phyloP scores from a whole-genome alignment of 805 yeast genomes.

The Pichia cephalocereana region DNA sequence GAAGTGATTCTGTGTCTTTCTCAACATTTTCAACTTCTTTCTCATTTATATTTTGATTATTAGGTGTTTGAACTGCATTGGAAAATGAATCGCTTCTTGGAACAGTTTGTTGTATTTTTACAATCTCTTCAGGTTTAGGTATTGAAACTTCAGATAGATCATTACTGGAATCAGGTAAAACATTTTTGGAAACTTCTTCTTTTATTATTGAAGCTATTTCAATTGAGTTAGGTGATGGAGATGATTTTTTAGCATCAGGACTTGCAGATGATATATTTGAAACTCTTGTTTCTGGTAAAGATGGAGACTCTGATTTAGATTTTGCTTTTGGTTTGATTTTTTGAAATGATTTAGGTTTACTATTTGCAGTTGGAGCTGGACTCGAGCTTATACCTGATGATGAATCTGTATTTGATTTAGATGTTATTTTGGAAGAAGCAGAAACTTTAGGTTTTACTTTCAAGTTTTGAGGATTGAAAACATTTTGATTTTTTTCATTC shows the following conservation, averaged over 20 bases:
- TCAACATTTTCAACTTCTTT: too few species aligned
- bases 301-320: slow-evolving; percentile 1
- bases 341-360: too few species aligned
- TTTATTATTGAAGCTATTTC: not conserved
- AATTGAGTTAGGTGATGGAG: not conserved
- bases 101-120: not conserved
- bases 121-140: not conserved
- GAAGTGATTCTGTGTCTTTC: too few species aligned
- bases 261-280: not conserved
- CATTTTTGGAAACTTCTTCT: not conserved
- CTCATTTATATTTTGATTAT: not conserved
- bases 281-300: too few species aligned
- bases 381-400: not conserved
- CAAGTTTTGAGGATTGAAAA: not conserved
- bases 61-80: not conserved
- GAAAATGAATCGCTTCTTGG: not conserved
- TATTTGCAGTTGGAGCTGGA: not conserved
- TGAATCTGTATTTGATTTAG: not conserved
- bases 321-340: not conserved
- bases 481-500: not conserved
- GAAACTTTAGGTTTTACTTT: not conserved
- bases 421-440: not conserved
- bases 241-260: not conserved
- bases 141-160: not conserved
- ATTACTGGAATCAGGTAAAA: not conserved